Base-by-base conservation (phyloP, 768 basidiomycete genomes). In the Sarcodon aspratus region DNA sequence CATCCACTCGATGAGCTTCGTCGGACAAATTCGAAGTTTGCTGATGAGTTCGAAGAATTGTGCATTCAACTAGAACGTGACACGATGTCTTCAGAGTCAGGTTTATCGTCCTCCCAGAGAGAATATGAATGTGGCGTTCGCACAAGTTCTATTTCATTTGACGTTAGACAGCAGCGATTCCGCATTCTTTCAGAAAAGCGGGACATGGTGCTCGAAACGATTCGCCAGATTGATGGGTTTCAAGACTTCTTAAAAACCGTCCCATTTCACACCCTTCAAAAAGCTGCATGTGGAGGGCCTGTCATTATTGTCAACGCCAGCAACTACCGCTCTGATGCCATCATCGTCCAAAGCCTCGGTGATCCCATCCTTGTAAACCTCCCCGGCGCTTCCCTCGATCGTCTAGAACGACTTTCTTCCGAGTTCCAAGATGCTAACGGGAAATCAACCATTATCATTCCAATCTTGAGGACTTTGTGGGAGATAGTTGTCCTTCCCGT, bases 261-360 rank as follows among this genome's bases (percentile, higher is more conserved):
- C n/a, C n/a, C n/a, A n/a, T n/a, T n/a, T n/a, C n/a, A n/a, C 2
- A 53, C 61, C 12, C 56, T 71, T 9, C 57, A 50, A 2, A 49
- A 52, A 46, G 65, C 57, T 2, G 58, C 64, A 2, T 45, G 21
- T 1, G 56, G 60, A 3, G 69, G 70, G 1, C 69, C 70, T 1
- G 60, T 71, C 33, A 40, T 71, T 17, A 49, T 73, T 11, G 55
- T 72, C 43, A 72, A 70, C 36, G 50, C 61, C 18, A 54, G 58
- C 49, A 21, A 33, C 9, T 49, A 27, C 33, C 57, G 66, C n/a
- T 72, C 68, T 34, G 68, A 73, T 49, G 70, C 68, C 0, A 27
- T 73, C 27, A 63, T 69, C 18, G 17, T 57, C 9, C 42, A 45
- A 13, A 49, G 36, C 11, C 45, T 47, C 33, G 18, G 44, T 18